Evolutionary conservation across 768 basidiomycete genomes (phyloP), one percentile per base, ranked within the genome.

Genomic region (Amanita fuliginea): DNA sequence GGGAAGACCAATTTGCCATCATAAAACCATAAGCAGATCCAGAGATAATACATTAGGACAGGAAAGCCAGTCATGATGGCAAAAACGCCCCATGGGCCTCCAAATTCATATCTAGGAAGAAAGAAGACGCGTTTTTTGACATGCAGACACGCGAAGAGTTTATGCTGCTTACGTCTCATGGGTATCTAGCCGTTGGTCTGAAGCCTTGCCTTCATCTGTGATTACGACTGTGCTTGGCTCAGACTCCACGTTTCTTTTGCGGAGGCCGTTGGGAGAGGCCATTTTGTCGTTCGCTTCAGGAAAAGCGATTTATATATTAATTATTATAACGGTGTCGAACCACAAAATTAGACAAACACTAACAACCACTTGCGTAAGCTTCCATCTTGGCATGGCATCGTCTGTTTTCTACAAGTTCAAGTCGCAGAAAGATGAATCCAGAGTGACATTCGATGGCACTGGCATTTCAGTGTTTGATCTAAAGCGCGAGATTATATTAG

Each of bases 351-450:
- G 21, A 21, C 46, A 37, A 26, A 35, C 4, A 47, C 35, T 22
- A n/a, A 28, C 46, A 33, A 7, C 18, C 42, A 30, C 4, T n/a
- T 43, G 5, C n/a, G 16, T 10, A 8, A 18, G 16, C 8, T 21
- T 26, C 26, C n/a, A 14, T 16, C 21, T 24, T 33, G 7, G 11
- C 62, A 69, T 67, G 89, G 80, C 88, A 60, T 95, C 93, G 62
- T 92, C 90, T 69, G 91, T 97, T 64, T 96, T 92, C 71, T 97
- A 95, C 82, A 87, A 86, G 71, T 99, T 96, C 83, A 89, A 83
- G 66, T 92, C 92, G 57, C 85, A 90, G 65, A 89, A 78, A 72
- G 83, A 88, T 71, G 95, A 98, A 68, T 93, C 92, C 51, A 76
- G 92, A 63, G 83, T 99, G 66, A 84, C 90, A 47, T 97, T 99